Conservation (phyloP, 345 rosid species). For the Lagerstroemia speciosa region DNA sequence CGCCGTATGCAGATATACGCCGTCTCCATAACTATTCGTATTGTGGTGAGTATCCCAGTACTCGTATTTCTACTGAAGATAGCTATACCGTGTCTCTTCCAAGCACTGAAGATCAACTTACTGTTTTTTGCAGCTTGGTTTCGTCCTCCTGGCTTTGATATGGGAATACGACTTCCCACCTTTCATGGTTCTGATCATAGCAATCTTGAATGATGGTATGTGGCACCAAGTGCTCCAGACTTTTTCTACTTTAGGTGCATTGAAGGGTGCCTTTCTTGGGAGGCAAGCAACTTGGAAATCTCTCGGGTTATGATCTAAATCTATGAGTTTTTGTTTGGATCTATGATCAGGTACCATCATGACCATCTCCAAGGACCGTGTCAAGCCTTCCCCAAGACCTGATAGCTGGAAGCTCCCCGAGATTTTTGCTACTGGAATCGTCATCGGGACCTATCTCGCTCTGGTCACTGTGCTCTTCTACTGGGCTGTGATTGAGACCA, state of each 20-base stretch:
- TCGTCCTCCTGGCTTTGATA: constrained; percentile 85
- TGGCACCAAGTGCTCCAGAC: neutral
- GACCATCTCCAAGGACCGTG: constrained; percentile 85
- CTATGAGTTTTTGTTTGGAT: neutral
- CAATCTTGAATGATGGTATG: constrained; percentile 90
- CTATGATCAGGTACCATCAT: constrained; percentile 71
- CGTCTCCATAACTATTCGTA: constrained; percentile 85
- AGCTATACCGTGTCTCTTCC: neutral
- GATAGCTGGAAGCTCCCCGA: constrained; percentile 94
- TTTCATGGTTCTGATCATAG: constrained; percentile 94
- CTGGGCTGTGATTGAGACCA: constrained; percentile 68
- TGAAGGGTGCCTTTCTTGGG: too few relatives aligned
- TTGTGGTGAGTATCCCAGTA: constrained; percentile 55
- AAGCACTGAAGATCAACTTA: neutral
- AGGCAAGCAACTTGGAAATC: too few relatives aligned
- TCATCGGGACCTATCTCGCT: constrained; percentile 91
- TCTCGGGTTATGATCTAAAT: neutral
- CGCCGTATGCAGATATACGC: constrained; percentile 74
- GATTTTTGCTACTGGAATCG: constrained; percentile 83
- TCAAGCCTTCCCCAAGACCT: constrained; percentile 81
- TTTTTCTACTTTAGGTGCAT: neutral
- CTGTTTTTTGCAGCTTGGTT: constrained; percentile 60
- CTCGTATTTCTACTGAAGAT: neutral
- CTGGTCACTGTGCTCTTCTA: constrained; percentile 75
- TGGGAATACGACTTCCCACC: constrained; percentile 99